Base-by-base conservation (phyloP, 176 grass and related monocot genomes). In the Saccharum officinarum region DNA sequence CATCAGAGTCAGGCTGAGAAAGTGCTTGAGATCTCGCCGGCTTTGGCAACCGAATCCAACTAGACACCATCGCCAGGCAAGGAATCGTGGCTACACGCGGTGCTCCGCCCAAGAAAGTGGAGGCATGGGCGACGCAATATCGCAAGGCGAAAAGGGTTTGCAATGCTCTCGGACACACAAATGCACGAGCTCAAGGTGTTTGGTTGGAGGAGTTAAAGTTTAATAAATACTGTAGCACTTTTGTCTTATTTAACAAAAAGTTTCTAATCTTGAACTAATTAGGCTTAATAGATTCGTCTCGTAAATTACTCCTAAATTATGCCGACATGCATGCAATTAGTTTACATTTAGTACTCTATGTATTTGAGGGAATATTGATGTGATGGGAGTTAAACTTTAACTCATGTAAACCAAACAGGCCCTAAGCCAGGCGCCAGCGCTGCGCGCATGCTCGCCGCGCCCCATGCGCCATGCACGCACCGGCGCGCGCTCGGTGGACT, bases 61-160 rank as follows among this genome's bases (percentile, higher is more conserved):
- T 20, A 54, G 3, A 66, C n/a, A 33, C 83, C 88, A 67, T 66
- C 4, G 65, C 71, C 64, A 82, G 26, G 83, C 49, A 42, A 70
- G 70, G 17, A 23, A 81, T 71, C 67, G 74, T 82, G 34, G 72
- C 75, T 65, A 45, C 84, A 83, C 73, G 76, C 69, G 55, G 67
- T 67, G 66, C 37, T 17, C 59, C 34, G 80, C 84, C 85, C 76
- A 4, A 84, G 85, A 91, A 81, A 91, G 89, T 76, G 89, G 85
- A 64, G 63, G 89, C 81, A 87, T 87, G 89, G 89, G 89, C 85
- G 17, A 84, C 76, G 69, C 85, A 80, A 60, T 87, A 68, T 86
- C 17, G 18, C 47, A 67, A 67, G 13, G 1, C 45, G 40, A 81
- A 87, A 83, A 82, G 57, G 46, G 8, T 7, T 49, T 42, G 66